These are phyloP conservation scores for Monilinia fructicola DNA, from an alignment of 2,329 filamentous ascomycete species.

Conservation along the genomic window DNA sequence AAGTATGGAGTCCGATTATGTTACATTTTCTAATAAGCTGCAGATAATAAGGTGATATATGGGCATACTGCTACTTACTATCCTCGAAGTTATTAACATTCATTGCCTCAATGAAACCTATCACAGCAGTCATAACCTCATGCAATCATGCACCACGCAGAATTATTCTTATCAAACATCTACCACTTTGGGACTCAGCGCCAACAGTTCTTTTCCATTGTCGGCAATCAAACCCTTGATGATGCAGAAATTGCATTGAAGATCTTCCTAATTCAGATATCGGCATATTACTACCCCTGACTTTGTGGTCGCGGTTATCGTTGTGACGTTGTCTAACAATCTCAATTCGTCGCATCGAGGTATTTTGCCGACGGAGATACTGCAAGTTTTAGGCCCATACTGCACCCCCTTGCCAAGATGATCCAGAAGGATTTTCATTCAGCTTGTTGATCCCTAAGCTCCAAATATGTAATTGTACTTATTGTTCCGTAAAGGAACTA, in stretches of 20 bases:
- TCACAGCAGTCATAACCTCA: constrained; percentile 13
- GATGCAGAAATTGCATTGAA: constrained; percentile 21
- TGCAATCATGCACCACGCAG: constrained; percentile 9
- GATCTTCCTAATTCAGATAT: constrained; percentile 23
- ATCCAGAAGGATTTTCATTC: constrained; percentile 15
- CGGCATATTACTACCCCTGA: constrained; percentile 16
- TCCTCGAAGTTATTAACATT: background rate
- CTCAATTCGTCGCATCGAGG: constrained; percentile 17
- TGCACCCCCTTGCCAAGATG: constrained; percentile 6
- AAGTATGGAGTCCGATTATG: background rate
- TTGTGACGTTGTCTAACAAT: constrained; percentile 12
- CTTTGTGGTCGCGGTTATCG: constrained; percentile 10
- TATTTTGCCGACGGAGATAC: constrained; percentile 20
- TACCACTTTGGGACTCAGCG: constrained; percentile 10
- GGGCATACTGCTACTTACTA: background rate
- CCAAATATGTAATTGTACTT: constrained; percentile 1
- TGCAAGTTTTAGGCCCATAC: constrained; percentile 12
- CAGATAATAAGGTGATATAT: background rate
- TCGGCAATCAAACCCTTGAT: constrained; percentile 13
- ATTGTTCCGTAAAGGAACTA: background rate
- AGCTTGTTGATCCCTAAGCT: background rate
- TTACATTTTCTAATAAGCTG: constrained; percentile 7
- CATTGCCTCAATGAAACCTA: constrained; percentile 13
- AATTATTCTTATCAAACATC: constrained; percentile 10
- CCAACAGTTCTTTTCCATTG: constrained; percentile 16